phyloP scores from a whole-genome alignment of 2,329 filamentous ascomycete species.

The Aspergillus sp. region DNA sequence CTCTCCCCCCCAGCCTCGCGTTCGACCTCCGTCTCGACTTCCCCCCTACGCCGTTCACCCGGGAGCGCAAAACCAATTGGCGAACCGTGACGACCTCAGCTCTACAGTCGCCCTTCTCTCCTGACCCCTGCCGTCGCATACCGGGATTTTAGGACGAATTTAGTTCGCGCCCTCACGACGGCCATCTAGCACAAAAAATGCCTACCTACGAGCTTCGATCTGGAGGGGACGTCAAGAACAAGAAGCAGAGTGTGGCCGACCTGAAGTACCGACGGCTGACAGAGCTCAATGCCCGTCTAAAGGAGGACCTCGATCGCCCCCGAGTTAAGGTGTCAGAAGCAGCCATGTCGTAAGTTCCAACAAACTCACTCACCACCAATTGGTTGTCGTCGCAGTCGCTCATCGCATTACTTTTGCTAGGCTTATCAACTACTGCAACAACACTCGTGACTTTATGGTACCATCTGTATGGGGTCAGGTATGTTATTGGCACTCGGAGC shows the following conservation, averaged over 20 bases:
- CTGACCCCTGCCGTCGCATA: constrained; percentile 28
- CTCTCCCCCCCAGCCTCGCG: constrained; percentile 4
- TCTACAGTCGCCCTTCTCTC: not conserved
- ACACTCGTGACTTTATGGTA: constrained; percentile 98
- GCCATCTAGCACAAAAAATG: constrained; percentile 42
- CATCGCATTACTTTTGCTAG: constrained; percentile 50
- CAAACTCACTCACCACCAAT: constrained; percentile 10
- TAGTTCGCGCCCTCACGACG: not conserved
- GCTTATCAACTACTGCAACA: constrained; percentile 97
- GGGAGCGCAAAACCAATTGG: constrained; percentile 13
- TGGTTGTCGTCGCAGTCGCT: constrained; percentile 3
- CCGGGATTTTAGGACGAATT: constrained; percentile 30
- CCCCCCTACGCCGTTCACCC: constrained; percentile 12
- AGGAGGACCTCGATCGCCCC: constrained; percentile 93
- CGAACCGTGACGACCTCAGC: constrained; percentile 1
- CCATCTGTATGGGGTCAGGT: constrained; percentile 90
- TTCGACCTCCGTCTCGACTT: constrained; percentile 5
- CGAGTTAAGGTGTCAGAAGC: constrained; percentile 95
- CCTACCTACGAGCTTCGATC: constrained; percentile 66
- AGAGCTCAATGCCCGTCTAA: constrained; percentile 92
- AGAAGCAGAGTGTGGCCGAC: constrained; percentile 99
- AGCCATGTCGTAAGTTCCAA: constrained; percentile 68
- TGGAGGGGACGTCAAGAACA: constrained; percentile 72
- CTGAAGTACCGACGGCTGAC: constrained; percentile 94
- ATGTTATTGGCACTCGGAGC: constrained; percentile 25